A percentile compares a stretch with the other conserved stretches of the same genome.
Conservation (phyloP, 176 grass and related monocot species). For the Carex parvula region DNA sequence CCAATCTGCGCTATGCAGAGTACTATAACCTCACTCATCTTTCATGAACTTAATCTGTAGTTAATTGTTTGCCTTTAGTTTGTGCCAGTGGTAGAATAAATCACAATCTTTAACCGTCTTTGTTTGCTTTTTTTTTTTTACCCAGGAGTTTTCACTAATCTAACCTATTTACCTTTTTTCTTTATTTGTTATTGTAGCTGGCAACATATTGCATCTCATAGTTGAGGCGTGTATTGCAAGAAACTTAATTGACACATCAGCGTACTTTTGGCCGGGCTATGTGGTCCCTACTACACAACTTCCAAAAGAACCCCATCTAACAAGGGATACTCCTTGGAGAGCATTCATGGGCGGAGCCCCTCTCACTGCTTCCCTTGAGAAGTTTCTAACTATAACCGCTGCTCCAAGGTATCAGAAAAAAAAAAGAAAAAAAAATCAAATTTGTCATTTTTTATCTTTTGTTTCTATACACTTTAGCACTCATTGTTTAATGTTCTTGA, state of each 20-base stretch:
- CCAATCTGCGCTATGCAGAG: too few relatives aligned
- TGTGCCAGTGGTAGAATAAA: not conserved
- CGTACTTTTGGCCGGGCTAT: conserved; percentile 87
- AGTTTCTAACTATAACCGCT: conserved; percentile 64
- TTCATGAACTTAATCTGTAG: not conserved
- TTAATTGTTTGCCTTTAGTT: not conserved
- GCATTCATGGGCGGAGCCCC: conserved; percentile 86
- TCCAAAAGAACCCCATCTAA: conserved; percentile 54
- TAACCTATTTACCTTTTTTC: not conserved
- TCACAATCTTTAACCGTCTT: not conserved
- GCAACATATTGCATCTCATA: conserved; percentile 95
- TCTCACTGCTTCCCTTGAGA: conserved; percentile 62
- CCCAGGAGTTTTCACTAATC: not conserved
- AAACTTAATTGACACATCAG: conserved; percentile 85
- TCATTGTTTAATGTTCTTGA: conserved; percentile 24
- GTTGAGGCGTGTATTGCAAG: conserved; percentile 96
- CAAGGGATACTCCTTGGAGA: conserved; percentile 80
- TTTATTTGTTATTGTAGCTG: conserved; percentile 53
- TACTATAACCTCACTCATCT: too few relatives aligned
- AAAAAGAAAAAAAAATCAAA: not conserved
- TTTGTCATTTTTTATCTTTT: conserved; percentile 18
- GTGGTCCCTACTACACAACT: conserved; percentile 44
- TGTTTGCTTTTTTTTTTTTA: not conserved
- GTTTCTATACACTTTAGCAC: not conserved
- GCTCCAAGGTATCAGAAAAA: conserved; percentile 75